phyloP scores from a whole-genome alignment of 208 protist genomes.

The Trypanosoma cruzi region DNA sequence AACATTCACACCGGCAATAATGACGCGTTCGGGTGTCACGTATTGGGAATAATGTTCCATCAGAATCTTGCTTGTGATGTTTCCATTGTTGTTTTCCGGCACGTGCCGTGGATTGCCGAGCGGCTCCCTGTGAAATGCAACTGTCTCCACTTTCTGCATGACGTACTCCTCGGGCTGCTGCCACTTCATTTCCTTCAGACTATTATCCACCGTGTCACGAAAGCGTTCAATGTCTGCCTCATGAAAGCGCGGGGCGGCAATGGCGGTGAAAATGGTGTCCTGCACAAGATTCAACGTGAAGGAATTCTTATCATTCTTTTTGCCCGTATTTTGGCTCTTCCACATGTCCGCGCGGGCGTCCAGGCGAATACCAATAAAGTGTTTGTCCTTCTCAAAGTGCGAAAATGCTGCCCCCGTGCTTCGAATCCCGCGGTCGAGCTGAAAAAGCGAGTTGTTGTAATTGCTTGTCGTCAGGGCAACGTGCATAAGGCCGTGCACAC shows the following conservation, averaged over 20 bases:
- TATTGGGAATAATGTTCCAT: conserved; percentile 80
- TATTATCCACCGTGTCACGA: conserved; percentile 86
- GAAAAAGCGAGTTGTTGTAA: conserved; percentile 84
- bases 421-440: conserved; percentile 83
- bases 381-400: conserved; percentile 84
- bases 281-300: conserved; percentile 71
- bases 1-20: conserved; percentile 91
- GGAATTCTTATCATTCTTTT: conserved; percentile 21
- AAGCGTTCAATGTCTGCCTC: conserved; percentile 84
- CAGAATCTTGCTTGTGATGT: conserved; percentile 66
- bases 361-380: conserved; percentile 80
- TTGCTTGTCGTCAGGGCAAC: conserved; percentile 79
- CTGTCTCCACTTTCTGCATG: conserved; percentile 77
- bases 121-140: conserved; percentile 88
- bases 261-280: conserved; percentile 82
- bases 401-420: conserved; percentile 70
- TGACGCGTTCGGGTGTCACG: conserved; percentile 71
- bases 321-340: conserved; percentile 30
- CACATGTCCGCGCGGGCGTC: conserved; percentile 77
- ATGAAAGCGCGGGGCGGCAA: conserved; percentile 80
- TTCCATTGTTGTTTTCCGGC: conserved; percentile 66
- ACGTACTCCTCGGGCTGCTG: conserved; percentile 78
- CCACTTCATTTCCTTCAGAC: conserved; percentile 83
- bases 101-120: conserved; percentile 88
- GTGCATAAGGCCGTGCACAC: conserved; percentile 76